phyloP scores from a whole-genome alignment of 371 early-diverging fungal genomes.

The Funneliformis caledonium region DNA sequence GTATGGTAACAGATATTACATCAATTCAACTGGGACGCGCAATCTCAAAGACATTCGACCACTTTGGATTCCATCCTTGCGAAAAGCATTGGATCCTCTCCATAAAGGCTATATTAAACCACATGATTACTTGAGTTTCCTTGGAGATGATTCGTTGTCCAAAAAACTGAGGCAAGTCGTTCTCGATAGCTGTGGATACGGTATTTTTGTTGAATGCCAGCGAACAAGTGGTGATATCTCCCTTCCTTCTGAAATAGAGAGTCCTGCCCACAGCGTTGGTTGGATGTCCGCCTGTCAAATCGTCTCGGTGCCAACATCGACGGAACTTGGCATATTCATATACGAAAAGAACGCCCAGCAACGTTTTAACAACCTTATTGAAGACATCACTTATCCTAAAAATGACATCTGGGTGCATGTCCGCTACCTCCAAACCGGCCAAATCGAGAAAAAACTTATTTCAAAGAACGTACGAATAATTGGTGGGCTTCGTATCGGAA shows the following conservation, averaged over 20 bases:
- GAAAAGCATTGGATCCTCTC: constrained; percentile 10
- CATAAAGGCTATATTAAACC: constrained; percentile 21
- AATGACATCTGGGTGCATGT: constrained; percentile 7
- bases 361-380: background rate
- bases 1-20: constrained; percentile 21
- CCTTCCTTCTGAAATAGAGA: constrained; percentile 18
- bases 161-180: constrained; percentile 7
- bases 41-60: background rate
- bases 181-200: constrained; percentile 22
- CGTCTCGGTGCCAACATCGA: constrained; percentile 3
- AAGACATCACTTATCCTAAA: background rate
- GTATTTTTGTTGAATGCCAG: constrained; percentile 3
- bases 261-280: constrained; percentile 10
- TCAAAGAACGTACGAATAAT: background rate
- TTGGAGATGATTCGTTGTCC: background rate
- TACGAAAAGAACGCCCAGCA: background rate
- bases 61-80: constrained; percentile 18
- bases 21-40: background rate
- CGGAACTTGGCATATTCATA: constrained; percentile 13
- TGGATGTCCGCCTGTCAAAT: constrained; percentile 27
- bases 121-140: constrained; percentile 18
- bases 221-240: background rate
- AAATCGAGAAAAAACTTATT: constrained; percentile 11
- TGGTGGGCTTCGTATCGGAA: constrained; percentile 21
- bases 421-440: constrained; percentile 16